Conservation (phyloP, 2,329 filamentous ascomycete species). For the Teratosphaeriaceae sp. region DNA sequence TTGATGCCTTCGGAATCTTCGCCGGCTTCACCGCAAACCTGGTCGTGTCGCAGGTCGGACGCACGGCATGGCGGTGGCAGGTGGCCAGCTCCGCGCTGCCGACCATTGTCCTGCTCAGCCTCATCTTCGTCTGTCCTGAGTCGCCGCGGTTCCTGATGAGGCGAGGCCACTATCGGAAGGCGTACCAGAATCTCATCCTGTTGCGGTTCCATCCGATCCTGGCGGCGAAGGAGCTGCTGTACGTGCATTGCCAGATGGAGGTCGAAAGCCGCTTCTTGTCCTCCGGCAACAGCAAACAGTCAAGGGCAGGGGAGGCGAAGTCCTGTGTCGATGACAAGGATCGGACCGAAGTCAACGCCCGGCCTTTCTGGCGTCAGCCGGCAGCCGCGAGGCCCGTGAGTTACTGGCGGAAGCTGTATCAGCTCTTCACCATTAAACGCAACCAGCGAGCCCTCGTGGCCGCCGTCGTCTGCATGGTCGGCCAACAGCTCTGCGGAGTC, state of each 20-base stretch:
- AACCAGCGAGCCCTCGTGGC: constrained; percentile 21
- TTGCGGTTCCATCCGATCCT: constrained; percentile 21
- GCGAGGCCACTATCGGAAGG: constrained; percentile 17
- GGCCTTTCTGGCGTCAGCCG: neutral
- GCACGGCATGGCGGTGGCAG: constrained; percentile 24
- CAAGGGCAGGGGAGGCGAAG: no score
- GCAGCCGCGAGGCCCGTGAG: constrained; percentile 8
- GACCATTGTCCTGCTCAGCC: constrained; percentile 20
- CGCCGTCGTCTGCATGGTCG: constrained; percentile 19
- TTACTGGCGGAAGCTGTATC: constrained; percentile 19
- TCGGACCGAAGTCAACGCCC: no score
- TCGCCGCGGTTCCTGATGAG: constrained; percentile 27
- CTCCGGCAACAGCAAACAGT: neutral
- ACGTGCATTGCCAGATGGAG: constrained; percentile 23
- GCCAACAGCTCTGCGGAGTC: constrained; percentile 23
- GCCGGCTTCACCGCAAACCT: constrained; percentile 25
- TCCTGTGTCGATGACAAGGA: no score
- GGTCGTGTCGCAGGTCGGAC: constrained; percentile 16
- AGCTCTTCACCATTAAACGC: constrained; percentile 22
- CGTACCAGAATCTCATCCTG: constrained; percentile 18
- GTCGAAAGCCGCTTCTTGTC: constrained; percentile 18
- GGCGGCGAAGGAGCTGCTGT: constrained; percentile 26
- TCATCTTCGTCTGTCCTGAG: constrained; percentile 24
- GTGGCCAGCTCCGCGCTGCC: constrained; percentile 22
- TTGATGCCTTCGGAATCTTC: constrained; percentile 27